Evolutionary conservation across 176 grass and related monocot species (phyloP).

Genomic region (Rhynchospora pubera): DNA sequence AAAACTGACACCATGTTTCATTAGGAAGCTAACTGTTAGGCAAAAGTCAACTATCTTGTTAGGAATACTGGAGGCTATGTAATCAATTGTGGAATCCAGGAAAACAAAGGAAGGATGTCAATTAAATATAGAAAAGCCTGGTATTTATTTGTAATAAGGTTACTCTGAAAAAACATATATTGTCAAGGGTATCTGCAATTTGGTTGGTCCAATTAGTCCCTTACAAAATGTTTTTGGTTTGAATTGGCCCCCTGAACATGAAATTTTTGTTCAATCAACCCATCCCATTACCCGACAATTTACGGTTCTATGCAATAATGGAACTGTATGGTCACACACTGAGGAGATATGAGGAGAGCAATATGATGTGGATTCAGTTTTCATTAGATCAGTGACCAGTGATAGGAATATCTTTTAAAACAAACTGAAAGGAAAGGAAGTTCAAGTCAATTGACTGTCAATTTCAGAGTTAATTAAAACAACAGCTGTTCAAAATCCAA

Average conservation of each 20-base stretch:
- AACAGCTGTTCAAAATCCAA: background rate
- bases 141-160: background rate
- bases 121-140: background rate
- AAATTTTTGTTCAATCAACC: background rate
- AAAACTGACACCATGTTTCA: background rate
- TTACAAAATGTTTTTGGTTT: background rate
- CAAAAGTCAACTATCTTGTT: background rate
- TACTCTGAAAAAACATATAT: background rate
- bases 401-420: background rate
- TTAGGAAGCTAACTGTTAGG: background rate
- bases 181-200: background rate
- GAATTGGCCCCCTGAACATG: background rate
- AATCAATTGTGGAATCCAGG: background rate
- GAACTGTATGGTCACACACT: background rate
- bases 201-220: background rate
- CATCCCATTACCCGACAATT: background rate
- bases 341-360: background rate
- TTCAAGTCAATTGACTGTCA: background rate
- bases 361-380: background rate
- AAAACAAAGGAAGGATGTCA: background rate
- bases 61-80: background rate
- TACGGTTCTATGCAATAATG: background rate
- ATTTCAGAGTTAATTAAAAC: background rate
- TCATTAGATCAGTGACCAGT: background rate
- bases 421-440: background rate